Conservation (phyloP, 177 flowering plant species). For the Vitis hybrid region DNA sequence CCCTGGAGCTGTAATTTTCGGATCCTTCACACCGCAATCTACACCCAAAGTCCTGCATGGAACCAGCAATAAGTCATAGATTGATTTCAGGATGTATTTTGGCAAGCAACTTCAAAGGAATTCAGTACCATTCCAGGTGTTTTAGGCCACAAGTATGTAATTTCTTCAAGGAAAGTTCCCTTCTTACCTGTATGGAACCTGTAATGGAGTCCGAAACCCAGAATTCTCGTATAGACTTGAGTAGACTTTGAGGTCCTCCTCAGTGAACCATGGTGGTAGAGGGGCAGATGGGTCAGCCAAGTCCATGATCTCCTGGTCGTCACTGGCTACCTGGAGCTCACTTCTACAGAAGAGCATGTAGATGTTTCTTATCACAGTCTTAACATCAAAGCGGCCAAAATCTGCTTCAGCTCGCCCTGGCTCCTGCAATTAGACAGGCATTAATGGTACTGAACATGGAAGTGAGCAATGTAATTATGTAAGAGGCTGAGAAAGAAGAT, state of each 20-base stretch:
- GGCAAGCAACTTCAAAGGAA: background rate
- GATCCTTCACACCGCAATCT: conserved; percentile 21
- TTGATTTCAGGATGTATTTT: background rate
- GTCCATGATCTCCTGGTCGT: conserved; percentile 44
- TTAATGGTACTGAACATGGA: background rate
- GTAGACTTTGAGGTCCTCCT: conserved; percentile 34
- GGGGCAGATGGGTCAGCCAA: conserved; percentile 39
- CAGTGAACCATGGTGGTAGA: conserved; percentile 38
- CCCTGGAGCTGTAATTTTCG: conserved; percentile 35
- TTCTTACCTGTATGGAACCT: conserved; percentile 39
- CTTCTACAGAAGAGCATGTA: conserved; percentile 37
- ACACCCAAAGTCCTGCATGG: conserved; percentile 21
- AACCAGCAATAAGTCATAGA: background rate
- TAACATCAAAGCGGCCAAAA: conserved; percentile 34
- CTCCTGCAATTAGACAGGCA: conserved; percentile 10
- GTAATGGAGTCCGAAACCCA: conserved; percentile 35
- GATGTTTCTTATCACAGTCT: conserved; percentile 36
- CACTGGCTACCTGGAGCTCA: conserved; percentile 31
- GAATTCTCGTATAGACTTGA: conserved; percentile 35
- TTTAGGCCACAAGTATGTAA: conserved; percentile 32
- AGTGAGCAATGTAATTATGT: background rate
- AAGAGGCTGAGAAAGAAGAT: too few species aligned
- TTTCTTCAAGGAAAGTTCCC: background rate
- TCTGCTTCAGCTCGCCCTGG: conserved; percentile 46
- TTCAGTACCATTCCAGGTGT: conserved; percentile 38